Evolutionary conservation across 2,329 filamentous ascomycete species (phyloP).

Genomic region (Corniculantispora saksenae): DNA sequence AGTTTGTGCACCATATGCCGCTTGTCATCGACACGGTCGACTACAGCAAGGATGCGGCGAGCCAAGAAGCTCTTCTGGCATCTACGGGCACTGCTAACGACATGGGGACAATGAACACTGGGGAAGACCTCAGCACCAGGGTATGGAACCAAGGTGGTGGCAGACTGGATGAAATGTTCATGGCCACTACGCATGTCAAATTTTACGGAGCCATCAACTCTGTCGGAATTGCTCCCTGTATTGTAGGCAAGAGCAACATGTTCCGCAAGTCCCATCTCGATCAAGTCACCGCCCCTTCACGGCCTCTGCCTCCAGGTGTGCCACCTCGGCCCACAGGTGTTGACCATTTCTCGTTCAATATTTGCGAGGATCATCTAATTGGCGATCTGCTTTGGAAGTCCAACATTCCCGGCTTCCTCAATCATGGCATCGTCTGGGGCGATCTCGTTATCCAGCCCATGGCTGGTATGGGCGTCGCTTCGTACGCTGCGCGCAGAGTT

Average conservation of each 20-base stretch:
- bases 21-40: conserved; percentile 74
- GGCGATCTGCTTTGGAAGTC: conserved; percentile 86
- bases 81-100: conserved; percentile 33
- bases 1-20: conserved; percentile 93
- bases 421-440: conserved; percentile 81
- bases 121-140: conserved; percentile 28
- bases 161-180: conserved; percentile 89
- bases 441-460: conserved; percentile 91
- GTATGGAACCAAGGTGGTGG: conserved; percentile 63
- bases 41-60: conserved; percentile 26
- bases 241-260: conserved; percentile 98
- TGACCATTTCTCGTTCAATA: conserved; percentile 92
- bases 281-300: conserved; percentile 59
- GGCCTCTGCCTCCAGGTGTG: conserved; percentile 45
- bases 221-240: conserved; percentile 85
- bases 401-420: conserved; percentile 63
- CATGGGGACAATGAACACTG: conserved; percentile 16
- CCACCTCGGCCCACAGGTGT: conserved; percentile 63
- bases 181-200: conserved; percentile 91
- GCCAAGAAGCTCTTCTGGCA: conserved; percentile 34
- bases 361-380: conserved; percentile 96
- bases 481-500: conserved; percentile 79
- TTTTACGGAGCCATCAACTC: conserved; percentile 98
- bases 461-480: conserved; percentile 72
- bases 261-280: conserved; percentile 91